Conservation (phyloP, 345 rosid species). For the Trapa incisa region DNA sequence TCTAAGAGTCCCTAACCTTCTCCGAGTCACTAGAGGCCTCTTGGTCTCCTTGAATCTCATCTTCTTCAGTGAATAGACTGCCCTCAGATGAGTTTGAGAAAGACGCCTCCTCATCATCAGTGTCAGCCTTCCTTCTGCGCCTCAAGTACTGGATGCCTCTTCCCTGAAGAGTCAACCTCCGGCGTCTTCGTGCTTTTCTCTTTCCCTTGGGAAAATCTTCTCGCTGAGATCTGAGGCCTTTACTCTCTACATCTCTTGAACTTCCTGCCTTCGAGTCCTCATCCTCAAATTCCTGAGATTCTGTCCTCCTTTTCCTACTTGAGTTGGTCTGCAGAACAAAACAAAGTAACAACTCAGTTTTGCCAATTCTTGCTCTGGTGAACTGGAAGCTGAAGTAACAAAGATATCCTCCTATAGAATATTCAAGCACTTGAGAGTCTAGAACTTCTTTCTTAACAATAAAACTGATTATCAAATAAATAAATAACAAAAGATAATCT, state of each 20-base stretch:
- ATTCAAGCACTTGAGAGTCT: neutral
- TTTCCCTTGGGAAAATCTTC: constrained; percentile 94
- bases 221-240: constrained; percentile 46
- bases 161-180: constrained; percentile 69
- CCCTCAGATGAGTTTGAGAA: constrained; percentile 15
- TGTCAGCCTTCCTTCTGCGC: constrained; percentile 42
- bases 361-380: neutral
- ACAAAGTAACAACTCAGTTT: neutral
- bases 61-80: constrained; percentile 70
- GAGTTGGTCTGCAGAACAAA: constrained; percentile 45
- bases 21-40: constrained; percentile 61
- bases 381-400: neutral
- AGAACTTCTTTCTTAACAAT: neutral
- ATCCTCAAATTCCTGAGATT: constrained; percentile 53
- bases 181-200: constrained; percentile 73
- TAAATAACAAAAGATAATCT: neutral
- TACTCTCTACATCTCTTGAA: constrained; percentile 31
- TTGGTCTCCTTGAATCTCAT: constrained; percentile 28
- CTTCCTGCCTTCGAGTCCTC: constrained; percentile 38
- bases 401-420: neutral
- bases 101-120: constrained; percentile 34
- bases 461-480: neutral
- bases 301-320: constrained; percentile 68
- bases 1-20: constrained; percentile 27
- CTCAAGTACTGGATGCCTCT: constrained; percentile 58